Evolutionary conservation across 1,139 yeast species (phyloP), one percentile per base, ranked within the genome.

Genomic region (Pichia sp.): DNA sequence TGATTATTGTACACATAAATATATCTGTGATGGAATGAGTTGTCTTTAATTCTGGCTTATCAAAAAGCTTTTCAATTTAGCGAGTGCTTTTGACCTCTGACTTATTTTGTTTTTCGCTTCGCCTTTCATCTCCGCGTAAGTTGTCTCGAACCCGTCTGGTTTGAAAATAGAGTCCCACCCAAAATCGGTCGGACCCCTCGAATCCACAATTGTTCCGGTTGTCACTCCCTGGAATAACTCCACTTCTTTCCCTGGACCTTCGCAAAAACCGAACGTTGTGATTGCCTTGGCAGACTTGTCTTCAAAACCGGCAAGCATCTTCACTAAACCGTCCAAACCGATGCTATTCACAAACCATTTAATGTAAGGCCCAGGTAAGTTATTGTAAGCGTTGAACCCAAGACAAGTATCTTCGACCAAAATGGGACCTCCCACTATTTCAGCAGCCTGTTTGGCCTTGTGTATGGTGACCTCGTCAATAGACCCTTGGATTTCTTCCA

Each of bases 101-200:
- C 96, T 85, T 57, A 93, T 86, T 16, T 78, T 68, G 68, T 93
- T 91, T 73, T 95, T 95, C 41, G 77, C 72, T 4, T 69, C 67
- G 63, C 86, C 87, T 52, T 79, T 83, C 93, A 95, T 82, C 70
- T 93, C 97, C n/a, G 98, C 98, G 66, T 86, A 88, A 0, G 98
- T 91, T 65, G 83, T 66, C 16, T 74, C 70, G 54, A 70, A 75
- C 1, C 93, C 95, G 39, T 72, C 70, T 2, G 99, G 98, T 70
- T 84, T 78, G 68, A 93, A 93, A 47, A 88, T 74, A 6, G 96
- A 84, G 70, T 93, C 97, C 96, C 97, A 95, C 3, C 99, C 99
- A 66, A 95, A 95, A 55, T 79, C 78, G 23, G 82, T 76, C 23
- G 87, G 83, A 3, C 98, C 96, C 60, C 95, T 72, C 51, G 89